phyloP scores from a whole-genome alignment of 345 rosid genomes.

The Sonneratia alba region DNA sequence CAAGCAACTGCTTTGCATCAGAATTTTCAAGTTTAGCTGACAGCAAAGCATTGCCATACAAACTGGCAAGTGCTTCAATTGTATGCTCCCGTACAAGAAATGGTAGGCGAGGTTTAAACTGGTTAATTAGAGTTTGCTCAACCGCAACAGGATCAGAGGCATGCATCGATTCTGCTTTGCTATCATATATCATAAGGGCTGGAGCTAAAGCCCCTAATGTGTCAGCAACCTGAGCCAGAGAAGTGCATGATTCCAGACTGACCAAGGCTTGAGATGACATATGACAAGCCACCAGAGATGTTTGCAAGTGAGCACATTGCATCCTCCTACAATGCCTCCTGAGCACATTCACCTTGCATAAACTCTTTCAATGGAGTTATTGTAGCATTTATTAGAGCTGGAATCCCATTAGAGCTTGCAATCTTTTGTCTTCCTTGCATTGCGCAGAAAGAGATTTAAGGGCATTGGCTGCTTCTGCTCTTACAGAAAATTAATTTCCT shows the following conservation, averaged over 20 bases:
- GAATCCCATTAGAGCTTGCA: conserved; percentile 87
- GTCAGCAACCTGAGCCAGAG: conserved; percentile 91
- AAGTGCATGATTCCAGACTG: conserved; percentile 98
- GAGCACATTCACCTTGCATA: conserved; percentile 98
- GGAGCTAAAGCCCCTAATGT: conserved; percentile 98
- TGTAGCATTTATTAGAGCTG: conserved; percentile 87
- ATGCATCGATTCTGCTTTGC: conserved; percentile 70
- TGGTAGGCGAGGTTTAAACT: conserved; percentile 76
- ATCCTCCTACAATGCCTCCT: conserved; percentile 96
- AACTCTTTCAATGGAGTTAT: conserved; percentile 99
- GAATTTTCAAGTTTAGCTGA: conserved; percentile 65
- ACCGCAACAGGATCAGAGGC: conserved; percentile 65
- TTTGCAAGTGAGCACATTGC: conserved; percentile 99
- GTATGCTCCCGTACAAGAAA: conserved; percentile 98
- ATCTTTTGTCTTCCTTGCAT: conserved; percentile 84
- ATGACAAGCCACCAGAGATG: conserved; percentile 96
- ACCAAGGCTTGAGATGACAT: conserved; percentile 96
- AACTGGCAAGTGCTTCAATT: conserved; percentile 95
- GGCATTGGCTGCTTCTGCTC: conserved; percentile 99
- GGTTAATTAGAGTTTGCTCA: conserved; percentile 85
- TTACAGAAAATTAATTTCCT: conserved; percentile 88
- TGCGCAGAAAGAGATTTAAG: conserved; percentile 91
- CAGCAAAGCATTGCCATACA: conserved; percentile 85
- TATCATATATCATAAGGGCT: conserved; percentile 97
- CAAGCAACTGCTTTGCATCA: conserved; percentile 93